Base-by-base conservation (phyloP, 441 rosid genomes). In the Gossypium trilobum region DNA sequence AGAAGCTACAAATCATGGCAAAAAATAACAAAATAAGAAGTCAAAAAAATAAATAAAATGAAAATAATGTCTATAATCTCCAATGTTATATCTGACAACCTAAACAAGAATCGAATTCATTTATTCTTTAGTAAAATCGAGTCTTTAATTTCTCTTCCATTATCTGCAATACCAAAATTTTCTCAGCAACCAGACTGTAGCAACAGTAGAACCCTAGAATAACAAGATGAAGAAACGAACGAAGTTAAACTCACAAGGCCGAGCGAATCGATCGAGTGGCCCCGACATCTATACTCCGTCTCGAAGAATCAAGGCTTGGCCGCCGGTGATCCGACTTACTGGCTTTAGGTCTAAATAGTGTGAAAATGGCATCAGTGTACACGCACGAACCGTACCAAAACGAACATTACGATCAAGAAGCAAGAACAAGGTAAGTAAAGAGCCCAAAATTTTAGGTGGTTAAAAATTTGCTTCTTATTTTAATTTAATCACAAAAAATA, bases 231-330 rank as follows among this genome's bases (percentile, higher is more conserved):
- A 64, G 39, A 71, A 58, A 57, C 1, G 27, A 25, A 57, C 39
- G 29, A 31, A 46, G 60, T 63, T 7, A 19, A 58, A 69, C 96
- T 90, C 76, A 90, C 96, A 90, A 73, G 96, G 96, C 74, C 91
- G 80, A 2, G 96, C 96, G 74, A 90, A 86, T 14, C 91, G 91
- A 86, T 90, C 96, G 39, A 90, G 84, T 2, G 90, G 93, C 9
- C 90, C 93, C 16, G 96, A 90, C 96, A 90, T 90, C 51, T 46
- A 46, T 4, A n/a, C n/a, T 13, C 51, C 51, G 16, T 46, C 51
- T 46, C 16, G 51, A 46, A 46, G 51, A 46, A 13, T 11, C 51
- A 46, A 46, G 51, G 13, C 16, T 11, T n/a, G 16, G 16, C 14
- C 51, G 51, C 51, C 51, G 51, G 51, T 11, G 51, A 46, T 46